Percentiles rank a stretch among this genome's conserved stretches.
Evolutionary conservation across 2,329 filamentous ascomycete species (phyloP).

Genomic region (Fusarium mangiferae): DNA sequence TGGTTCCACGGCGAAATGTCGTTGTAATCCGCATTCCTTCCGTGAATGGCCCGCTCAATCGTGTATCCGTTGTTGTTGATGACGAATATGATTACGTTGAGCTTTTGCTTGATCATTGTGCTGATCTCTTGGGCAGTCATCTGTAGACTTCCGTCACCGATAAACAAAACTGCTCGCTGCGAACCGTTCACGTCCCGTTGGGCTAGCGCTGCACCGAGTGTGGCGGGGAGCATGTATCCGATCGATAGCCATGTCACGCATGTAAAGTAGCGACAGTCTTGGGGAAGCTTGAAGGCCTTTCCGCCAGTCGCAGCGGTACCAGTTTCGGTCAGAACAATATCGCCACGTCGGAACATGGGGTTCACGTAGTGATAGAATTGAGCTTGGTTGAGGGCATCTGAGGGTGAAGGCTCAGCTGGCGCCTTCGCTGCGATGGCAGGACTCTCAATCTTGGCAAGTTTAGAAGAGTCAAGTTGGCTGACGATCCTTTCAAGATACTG

Average conservation of each 20-base stretch:
- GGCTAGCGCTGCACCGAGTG: slow-evolving; percentile 7
- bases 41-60: slow-evolving; percentile 18
- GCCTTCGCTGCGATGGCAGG: background rate
- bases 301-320: slow-evolving; percentile 19
- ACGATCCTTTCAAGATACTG: background rate
- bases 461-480: background rate
- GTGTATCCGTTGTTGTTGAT: slow-evolving; percentile 23
- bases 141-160: slow-evolving; percentile 9
- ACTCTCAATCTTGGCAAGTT: background rate
- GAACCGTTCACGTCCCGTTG: background rate
- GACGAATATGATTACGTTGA: slow-evolving; percentile 11
- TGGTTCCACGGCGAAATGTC: slow-evolving; percentile 14
- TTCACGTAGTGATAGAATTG: slow-evolving; percentile 11
- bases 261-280: background rate
- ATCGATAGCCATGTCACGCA: slow-evolving; percentile 19
- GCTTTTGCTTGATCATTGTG: slow-evolving; percentile 11
- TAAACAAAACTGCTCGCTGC: slow-evolving; percentile 10
- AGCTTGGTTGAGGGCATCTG: background rate
- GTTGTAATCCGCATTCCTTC: slow-evolving; percentile 8
- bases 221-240: slow-evolving; percentile 23
- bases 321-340: slow-evolving; percentile 7
- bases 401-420: background rate
- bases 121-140: slow-evolving; percentile 21
- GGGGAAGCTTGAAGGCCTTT: background rate
- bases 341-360: background rate